Conservation (phyloP, 495 filamentous ascomycete species). For the Gamarada debralockiae region DNA sequence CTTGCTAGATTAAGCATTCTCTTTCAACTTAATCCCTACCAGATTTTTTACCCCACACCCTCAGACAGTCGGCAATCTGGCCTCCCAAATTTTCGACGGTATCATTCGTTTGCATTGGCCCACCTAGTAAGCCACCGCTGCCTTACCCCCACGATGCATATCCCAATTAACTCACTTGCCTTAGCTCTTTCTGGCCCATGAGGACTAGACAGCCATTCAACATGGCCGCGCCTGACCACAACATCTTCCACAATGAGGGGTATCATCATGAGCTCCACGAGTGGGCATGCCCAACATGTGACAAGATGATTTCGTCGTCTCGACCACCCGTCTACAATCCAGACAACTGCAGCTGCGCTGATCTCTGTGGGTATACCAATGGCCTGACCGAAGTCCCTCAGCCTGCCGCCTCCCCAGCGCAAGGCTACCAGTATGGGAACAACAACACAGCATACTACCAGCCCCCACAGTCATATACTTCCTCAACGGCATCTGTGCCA, state of each 20-base stretch:
- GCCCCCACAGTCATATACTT: conserved; percentile 12
- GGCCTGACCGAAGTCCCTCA: not conserved
- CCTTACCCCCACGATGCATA: not conserved
- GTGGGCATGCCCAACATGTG: conserved; percentile 8
- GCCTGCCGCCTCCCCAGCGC: not conserved
- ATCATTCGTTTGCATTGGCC: conserved; percentile 6
- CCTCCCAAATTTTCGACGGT: conserved; percentile 8
- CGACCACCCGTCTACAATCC: conserved; percentile 28
- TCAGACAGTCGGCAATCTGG: conserved; percentile 4
- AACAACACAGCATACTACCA: not conserved
- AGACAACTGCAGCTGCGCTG: conserved; percentile 27
- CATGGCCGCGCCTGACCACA: conserved; percentile 7
- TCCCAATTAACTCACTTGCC: not conserved
- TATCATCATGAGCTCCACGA: conserved; percentile 4
- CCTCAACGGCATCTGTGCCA: conserved; percentile 5
- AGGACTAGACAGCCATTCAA: not conserved
- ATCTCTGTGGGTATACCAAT: conserved; percentile 11
- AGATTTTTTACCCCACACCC: too few relatives aligned
- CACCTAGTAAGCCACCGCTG: not conserved
- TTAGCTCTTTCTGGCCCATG: conserved; percentile 2
- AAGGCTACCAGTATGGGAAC: not conserved
- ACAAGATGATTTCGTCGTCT: conserved; percentile 15
- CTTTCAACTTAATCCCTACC: too few relatives aligned
- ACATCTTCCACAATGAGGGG: not conserved
- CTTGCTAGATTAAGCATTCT: too few relatives aligned